A percentile compares a stretch with the other conserved stretches of the same genome.
These are phyloP conservation scores for Arbutus unedo DNA, from an alignment of 148 eudicot species.

Conservation along the genomic window DNA sequence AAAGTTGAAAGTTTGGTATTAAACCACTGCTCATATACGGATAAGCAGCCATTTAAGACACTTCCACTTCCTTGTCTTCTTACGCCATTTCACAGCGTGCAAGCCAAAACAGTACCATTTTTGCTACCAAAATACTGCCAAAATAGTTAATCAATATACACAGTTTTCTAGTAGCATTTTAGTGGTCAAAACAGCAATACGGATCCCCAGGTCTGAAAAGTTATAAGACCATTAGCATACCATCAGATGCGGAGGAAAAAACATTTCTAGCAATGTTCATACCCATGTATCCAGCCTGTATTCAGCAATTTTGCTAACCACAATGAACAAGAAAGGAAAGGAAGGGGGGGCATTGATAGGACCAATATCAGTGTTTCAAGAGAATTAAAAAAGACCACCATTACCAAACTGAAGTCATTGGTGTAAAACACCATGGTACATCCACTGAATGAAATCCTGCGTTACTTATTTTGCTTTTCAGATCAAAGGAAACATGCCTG, in stretches of 20 bases:
- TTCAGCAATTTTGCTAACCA: not conserved
- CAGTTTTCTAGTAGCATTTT: too few relatives aligned
- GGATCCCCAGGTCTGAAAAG: not conserved
- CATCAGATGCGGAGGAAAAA: not conserved
- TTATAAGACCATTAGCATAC: not conserved
- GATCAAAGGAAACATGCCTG: too few relatives aligned
- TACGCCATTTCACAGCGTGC: not conserved
- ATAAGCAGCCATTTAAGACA: not conserved
- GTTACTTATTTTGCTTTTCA: not conserved
- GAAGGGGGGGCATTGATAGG: not conserved
- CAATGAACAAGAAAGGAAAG: not conserved
- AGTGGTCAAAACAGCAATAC: too few relatives aligned
- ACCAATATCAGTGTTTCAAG: not conserved
- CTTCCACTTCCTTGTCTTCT: not conserved
- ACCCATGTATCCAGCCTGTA: not conserved
- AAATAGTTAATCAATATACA: too few relatives aligned
- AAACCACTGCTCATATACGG: not conserved
- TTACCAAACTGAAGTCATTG: not conserved
- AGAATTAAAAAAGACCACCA: not conserved
- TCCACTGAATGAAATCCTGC: not conserved
- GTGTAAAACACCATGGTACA: not conserved
- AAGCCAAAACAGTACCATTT: too few relatives aligned
- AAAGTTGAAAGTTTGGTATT: not conserved
- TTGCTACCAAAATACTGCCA: too few relatives aligned
- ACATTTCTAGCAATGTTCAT: too few relatives aligned